Conservation (phyloP, 352 stramenopile genomes). For the Pythium myriotylum region DNA sequence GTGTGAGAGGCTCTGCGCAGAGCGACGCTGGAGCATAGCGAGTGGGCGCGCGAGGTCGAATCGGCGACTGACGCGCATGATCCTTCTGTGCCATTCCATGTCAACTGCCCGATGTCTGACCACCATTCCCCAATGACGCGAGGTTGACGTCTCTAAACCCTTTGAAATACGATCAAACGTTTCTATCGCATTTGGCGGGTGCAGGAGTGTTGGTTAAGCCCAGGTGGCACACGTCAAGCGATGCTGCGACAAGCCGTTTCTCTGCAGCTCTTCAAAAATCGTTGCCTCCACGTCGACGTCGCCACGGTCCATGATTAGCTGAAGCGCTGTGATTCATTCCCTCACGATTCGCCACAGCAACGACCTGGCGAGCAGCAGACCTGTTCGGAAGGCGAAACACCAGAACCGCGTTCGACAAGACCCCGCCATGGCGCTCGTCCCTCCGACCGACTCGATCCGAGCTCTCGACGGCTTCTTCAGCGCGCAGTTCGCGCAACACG, state of each 20-base stretch:
- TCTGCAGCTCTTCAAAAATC: constrained; percentile 6
- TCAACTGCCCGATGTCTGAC: constrained; percentile 18
- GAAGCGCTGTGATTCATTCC: background rate
- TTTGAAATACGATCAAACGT: background rate
- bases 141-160: constrained; percentile 22
- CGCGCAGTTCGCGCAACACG: constrained; percentile 2
- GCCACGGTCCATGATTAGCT: constrained; percentile 18
- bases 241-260: constrained; percentile 15
- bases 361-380: background rate
- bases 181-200: background rate
- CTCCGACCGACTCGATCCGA: constrained; percentile 25
- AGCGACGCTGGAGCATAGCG: constrained; percentile 17
- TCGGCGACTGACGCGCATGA: too few relatives aligned
- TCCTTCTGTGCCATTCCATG: background rate
- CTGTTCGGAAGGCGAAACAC: background rate
- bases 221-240: constrained; percentile 5
- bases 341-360: too few relatives aligned
- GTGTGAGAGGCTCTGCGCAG: constrained; percentile 23
- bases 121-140: constrained; percentile 22
- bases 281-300: constrained; percentile 21
- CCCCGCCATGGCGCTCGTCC: constrained; percentile 20
- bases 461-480: constrained; percentile 34
- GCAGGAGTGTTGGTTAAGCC: constrained; percentile 14
- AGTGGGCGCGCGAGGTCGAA: background rate
- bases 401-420: too few relatives aligned